A percentile compares a stretch with the other conserved stretches of the same genome.
Evolutionary conservation across 768 basidiomycete genomes (phyloP).

Genomic region (Lepiota venenata): DNA sequence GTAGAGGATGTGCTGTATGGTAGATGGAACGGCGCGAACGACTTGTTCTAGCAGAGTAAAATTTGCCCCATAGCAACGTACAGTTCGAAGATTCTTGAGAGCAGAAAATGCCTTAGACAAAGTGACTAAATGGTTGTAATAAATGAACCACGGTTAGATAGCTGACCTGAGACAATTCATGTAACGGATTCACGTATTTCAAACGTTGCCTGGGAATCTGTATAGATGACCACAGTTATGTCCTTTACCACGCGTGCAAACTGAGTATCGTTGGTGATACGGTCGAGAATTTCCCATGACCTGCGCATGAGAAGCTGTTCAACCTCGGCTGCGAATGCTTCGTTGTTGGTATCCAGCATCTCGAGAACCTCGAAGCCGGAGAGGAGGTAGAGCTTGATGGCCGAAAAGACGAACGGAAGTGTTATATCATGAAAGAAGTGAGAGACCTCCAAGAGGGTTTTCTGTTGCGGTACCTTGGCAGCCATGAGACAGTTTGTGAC

Average conservation of each 20-base stretch:
- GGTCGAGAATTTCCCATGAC: slow-evolving; percentile 37
- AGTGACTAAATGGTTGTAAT: slow-evolving; percentile 23
- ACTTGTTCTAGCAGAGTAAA: slow-evolving; percentile 26
- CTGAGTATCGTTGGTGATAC: slow-evolving; percentile 27
- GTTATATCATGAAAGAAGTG: slow-evolving; percentile 34
- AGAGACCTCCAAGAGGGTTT: slow-evolving; percentile 29
- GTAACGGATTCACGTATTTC: slow-evolving; percentile 27
- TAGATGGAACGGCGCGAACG: slow-evolving; percentile 25
- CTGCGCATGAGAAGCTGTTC: slow-evolving; percentile 28
- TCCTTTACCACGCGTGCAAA: slow-evolving; percentile 34
- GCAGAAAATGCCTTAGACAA: slow-evolving; percentile 29
- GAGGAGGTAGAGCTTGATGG: slow-evolving; percentile 35
- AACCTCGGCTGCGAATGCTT: slow-evolving; percentile 24
- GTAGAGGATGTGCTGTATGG: slow-evolving; percentile 17
- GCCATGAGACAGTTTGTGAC: slow-evolving; percentile 27
- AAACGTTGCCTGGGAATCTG: slow-evolving; percentile 31
- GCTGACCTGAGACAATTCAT: slow-evolving; percentile 1
- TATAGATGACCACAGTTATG: slow-evolving; percentile 33
- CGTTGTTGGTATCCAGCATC: slow-evolving; percentile 28
- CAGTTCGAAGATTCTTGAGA: slow-evolving; percentile 29
- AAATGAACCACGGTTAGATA: background rate
- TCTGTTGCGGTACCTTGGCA: slow-evolving; percentile 25
- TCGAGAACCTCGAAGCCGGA: slow-evolving; percentile 21
- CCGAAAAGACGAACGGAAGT: slow-evolving; percentile 28
- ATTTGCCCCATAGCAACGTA: slow-evolving; percentile 34